A percentile compares a stretch with the other conserved stretches of the same genome.
These are phyloP conservation scores for Rhododendron kiyosumense DNA, from an alignment of 148 eudicot genomes.

Conservation along the genomic window DNA sequence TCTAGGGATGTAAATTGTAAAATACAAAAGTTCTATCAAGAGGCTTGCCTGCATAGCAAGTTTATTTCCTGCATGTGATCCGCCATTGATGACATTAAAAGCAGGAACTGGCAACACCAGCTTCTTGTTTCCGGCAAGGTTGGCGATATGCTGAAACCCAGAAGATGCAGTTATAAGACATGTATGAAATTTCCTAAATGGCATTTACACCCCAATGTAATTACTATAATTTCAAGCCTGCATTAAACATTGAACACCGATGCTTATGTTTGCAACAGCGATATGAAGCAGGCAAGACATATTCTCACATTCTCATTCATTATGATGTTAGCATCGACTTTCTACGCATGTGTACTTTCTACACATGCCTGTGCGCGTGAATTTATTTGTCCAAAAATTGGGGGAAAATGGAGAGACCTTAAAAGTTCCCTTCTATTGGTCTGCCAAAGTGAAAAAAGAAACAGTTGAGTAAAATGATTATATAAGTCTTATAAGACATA, in stretches of 20 bases:
- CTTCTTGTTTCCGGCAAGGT: constrained; percentile 89
- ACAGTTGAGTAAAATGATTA: neutral
- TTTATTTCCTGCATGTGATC: constrained; percentile 99
- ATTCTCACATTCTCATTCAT: neutral
- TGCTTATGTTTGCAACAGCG: neutral
- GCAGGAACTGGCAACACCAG: constrained; percentile 97
- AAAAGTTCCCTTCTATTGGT: neutral
- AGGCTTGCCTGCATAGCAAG: constrained; percentile 83
- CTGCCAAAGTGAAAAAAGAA: neutral
- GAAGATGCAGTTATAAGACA: neutral
- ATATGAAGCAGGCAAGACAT: neutral
- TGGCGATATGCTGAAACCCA: constrained; percentile 79
- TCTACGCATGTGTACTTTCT: neutral
- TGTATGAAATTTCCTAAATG: neutral
- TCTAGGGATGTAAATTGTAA: neutral
- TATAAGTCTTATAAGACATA: constrained; percentile 11
- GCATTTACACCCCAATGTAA: neutral
- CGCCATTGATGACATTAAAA: constrained; percentile 98
- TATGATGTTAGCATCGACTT: neutral
- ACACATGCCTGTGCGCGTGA: neutral
- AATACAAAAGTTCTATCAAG: neutral
- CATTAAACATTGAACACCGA: neutral
- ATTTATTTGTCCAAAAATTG: neutral
- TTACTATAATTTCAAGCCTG: neutral
- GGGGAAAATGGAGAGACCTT: neutral